Evolutionary conservation across 495 filamentous ascomycete species (phyloP), one percentile per base, ranked within the genome.

Genomic region (Pseudevernia furfuracea): DNA sequence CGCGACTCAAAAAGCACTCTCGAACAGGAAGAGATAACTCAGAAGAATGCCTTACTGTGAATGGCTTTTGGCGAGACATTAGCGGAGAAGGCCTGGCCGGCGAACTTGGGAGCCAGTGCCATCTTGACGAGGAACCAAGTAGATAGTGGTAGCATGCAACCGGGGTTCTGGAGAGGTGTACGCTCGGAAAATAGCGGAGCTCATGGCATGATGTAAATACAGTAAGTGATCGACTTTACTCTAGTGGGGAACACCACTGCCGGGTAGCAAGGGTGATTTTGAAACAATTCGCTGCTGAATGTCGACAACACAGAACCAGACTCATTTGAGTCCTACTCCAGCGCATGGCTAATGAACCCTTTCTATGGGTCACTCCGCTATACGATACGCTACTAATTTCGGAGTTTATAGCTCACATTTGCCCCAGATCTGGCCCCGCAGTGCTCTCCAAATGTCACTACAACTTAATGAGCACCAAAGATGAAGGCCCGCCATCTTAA

Each of bases 71-170:
- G 71, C 19, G 72, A 68, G 46, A 76, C 69, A 38, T 73, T 73
- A 41, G 74, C 71, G 37, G 79, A 71, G 57, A 88, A 81, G 73
- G 82, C 85, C 64, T 90, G 86, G 65, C 86, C 90, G 5, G 81
- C 83, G 76, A 90, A 91, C 72, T 88, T 89, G 38, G 90, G 90
- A 58, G 88, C 82, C 61, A 93, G 79, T 23, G 90, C 85, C 90
- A 94, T 93, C 3, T 11, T 68, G 23, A 56, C 1, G 1, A 25
- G 25, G 21, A 53, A 21, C 14, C 19, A 23, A 32, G 23, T 39
- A 41, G 3, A 19, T 25, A 43, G 23, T 4, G 32, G 21, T 61
- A 17, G 12, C 39, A 41, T 53, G n/a, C 4, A 14, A 30, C 1
- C 4, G 12, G 14, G 23, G 14, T 12, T 30, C 23, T 52, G 14